A percentile compares a stretch with the other conserved stretches of the same genome.
These are phyloP conservation scores for Hydrangea macrophylla DNA, from an alignment of 148 eudicot genomes.

Conservation along the genomic window DNA sequence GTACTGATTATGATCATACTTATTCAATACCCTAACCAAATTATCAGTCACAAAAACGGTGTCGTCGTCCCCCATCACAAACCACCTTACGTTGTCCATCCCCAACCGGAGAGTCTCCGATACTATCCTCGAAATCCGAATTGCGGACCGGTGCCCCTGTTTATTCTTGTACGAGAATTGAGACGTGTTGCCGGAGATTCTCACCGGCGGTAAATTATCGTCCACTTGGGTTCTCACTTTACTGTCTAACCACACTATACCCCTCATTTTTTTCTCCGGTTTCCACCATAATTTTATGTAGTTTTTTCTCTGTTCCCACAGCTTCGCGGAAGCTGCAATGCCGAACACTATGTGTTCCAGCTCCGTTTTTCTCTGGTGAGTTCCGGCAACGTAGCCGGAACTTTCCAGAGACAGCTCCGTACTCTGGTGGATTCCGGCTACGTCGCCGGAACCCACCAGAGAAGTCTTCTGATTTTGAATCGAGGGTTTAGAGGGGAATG, in stretches of 20 bases:
- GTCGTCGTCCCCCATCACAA: no score
- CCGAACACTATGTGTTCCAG: constrained; percentile 70
- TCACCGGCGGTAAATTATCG: constrained; percentile 39
- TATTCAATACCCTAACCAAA: constrained; percentile 34
- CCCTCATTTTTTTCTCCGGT: constrained; percentile 45
- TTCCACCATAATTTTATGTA: constrained; percentile 75
- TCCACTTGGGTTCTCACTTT: constrained; percentile 17
- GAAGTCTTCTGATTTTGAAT: background rate
- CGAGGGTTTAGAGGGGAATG: no score
- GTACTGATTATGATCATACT: constrained; percentile 49
- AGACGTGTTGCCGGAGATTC: constrained; percentile 45
- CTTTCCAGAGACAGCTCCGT: no score
- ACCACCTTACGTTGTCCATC: no score
- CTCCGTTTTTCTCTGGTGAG: constrained; percentile 29
- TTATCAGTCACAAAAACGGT: constrained; percentile 61
- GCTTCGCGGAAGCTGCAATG: constrained; percentile 61
- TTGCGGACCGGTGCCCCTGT: constrained; percentile 57
- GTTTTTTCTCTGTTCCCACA: constrained; percentile 56
- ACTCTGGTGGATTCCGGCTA: no score
- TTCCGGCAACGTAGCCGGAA: no score
- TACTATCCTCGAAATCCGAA: constrained; percentile 56
- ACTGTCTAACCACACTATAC: constrained; percentile 62
- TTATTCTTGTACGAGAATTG: constrained; percentile 41
- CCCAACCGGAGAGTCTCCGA: constrained; percentile 62
- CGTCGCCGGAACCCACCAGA: no score